These are phyloP conservation scores for Prosopis cineraria DNA, from an alignment of 306 rosid species.

Conservation along the genomic window DNA sequence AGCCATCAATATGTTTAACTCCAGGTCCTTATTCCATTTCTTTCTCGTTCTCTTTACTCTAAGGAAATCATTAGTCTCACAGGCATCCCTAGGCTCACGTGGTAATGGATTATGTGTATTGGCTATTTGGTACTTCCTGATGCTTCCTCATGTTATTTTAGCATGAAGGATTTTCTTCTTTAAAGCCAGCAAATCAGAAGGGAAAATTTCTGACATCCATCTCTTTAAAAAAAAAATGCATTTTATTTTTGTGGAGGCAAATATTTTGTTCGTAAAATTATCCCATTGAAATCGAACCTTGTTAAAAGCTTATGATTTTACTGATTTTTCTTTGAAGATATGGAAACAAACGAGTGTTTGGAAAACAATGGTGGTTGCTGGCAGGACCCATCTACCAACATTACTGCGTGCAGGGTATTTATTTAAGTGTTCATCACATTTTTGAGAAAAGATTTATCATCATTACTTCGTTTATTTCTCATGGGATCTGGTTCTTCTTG, in stretches of 20 bases:
- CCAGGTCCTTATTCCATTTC: conserved; percentile 52
- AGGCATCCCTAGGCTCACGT: neutral
- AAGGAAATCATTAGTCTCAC: neutral
- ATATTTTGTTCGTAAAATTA: conserved; percentile 13
- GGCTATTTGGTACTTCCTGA: neutral
- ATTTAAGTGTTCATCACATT: conserved; percentile 17
- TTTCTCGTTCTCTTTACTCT: neutral
- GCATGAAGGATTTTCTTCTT: neutral
- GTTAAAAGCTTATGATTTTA: conserved; percentile 35
- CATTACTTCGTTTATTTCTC: neutral
- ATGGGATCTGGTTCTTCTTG: conserved; percentile 14
- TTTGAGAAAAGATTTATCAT: neutral
- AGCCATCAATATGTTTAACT: conserved; percentile 86
- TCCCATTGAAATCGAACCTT: conserved; percentile 16
- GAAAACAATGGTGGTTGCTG: conserved; percentile 97
- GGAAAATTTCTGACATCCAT: neutral
- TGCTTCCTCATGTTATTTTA: conserved; percentile 2
- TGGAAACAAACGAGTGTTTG: conserved; percentile 93
- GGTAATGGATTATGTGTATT: neutral
- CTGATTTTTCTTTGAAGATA: conserved; percentile 48
- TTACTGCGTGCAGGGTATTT: conserved; percentile 93
- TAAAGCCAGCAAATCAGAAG: neutral
- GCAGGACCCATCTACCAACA: conserved; percentile 66
- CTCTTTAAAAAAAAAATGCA: neutral
- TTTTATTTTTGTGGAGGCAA: neutral